These are phyloP conservation scores for Xerocomus brunneocitrinus DNA, from an alignment of 768 basidiomycete species.

Conservation along the genomic window DNA sequence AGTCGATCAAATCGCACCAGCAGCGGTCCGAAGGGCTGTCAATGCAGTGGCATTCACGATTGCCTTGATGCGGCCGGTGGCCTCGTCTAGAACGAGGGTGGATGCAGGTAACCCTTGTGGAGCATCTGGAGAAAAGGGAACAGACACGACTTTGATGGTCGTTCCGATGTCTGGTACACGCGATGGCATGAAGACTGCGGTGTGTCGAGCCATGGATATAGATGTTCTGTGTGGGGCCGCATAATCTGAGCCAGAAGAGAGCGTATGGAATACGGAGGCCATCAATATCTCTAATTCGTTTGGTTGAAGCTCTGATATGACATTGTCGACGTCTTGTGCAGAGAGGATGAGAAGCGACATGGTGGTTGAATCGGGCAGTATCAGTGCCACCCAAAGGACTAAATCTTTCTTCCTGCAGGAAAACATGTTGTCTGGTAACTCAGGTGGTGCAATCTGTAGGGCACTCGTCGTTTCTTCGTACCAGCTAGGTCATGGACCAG, in stretches of 20 bases:
- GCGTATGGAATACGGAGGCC: slow-evolving; percentile 50
- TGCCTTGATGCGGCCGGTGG: slow-evolving; percentile 62
- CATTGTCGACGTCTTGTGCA: slow-evolving; percentile 48
- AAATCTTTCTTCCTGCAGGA: no score
- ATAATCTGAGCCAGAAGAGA: slow-evolving; percentile 33
- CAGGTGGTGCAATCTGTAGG: no score
- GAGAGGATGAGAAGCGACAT: slow-evolving; percentile 60
- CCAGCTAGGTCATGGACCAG: no score
- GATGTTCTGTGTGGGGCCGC: slow-evolving; percentile 54
- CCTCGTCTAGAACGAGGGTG: slow-evolving; percentile 72
- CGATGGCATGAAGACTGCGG: slow-evolving; percentile 80
- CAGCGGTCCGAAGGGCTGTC: slow-evolving; percentile 80
- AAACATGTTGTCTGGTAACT: no score
- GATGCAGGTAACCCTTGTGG: slow-evolving; percentile 65
- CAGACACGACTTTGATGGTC: slow-evolving; percentile 75
- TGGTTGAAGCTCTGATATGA: slow-evolving; percentile 44
- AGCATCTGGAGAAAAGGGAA: slow-evolving; percentile 47
- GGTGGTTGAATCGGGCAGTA: no score
- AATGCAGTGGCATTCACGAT: slow-evolving; percentile 73
- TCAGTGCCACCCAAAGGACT: no score
- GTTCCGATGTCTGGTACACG: slow-evolving; percentile 52
- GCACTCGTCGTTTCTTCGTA: no score
- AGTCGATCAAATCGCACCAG: slow-evolving; percentile 43
- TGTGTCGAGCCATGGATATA: slow-evolving; percentile 51
- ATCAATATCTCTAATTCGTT: slow-evolving; percentile 50